phyloP scores from a whole-genome alignment of 805 yeast genomes.

The Candida sithepensis region DNA sequence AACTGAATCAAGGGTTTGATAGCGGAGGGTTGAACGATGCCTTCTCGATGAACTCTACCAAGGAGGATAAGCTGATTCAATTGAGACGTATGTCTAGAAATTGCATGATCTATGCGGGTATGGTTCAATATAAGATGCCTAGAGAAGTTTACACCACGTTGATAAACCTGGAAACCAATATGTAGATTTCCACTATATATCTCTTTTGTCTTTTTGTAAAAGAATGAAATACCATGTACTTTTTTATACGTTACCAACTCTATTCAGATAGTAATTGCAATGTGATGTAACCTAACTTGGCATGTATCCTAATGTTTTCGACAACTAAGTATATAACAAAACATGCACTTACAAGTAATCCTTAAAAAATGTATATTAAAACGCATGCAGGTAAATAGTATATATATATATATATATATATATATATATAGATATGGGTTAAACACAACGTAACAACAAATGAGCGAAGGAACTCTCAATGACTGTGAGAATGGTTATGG shows the following conservation, averaged over 20 bases:
- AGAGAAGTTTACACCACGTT: slow-evolving; percentile 72
- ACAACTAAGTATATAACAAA: too few relatives aligned
- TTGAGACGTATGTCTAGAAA: slow-evolving; percentile 69
- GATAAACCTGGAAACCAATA: slow-evolving; percentile 53
- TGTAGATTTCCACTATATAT: slow-evolving; percentile 12
- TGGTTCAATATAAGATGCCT: slow-evolving; percentile 92
- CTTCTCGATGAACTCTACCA: slow-evolving; percentile 34
- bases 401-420: too few relatives aligned
- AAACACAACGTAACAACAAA: too few relatives aligned
- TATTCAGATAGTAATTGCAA: too few relatives aligned
- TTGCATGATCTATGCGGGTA: slow-evolving; percentile 93
- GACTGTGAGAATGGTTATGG: not conserved
- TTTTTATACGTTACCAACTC: too few relatives aligned
- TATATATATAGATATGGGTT: too few relatives aligned
- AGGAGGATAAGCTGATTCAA: slow-evolving; percentile 50
- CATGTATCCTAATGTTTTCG: too few relatives aligned
- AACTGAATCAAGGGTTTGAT: slow-evolving; percentile 36
- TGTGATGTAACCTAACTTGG: too few relatives aligned
- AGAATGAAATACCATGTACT: not conserved
- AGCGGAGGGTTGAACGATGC: slow-evolving; percentile 4
- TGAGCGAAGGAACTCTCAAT: too few relatives aligned
- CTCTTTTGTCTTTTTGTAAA: not conserved
- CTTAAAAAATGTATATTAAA: too few relatives aligned
- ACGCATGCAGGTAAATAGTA: too few relatives aligned
- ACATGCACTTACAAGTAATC: too few relatives aligned